Evolutionary conservation across 441 rosid species (phyloP).

Genomic region (Populus tomentosa): DNA sequence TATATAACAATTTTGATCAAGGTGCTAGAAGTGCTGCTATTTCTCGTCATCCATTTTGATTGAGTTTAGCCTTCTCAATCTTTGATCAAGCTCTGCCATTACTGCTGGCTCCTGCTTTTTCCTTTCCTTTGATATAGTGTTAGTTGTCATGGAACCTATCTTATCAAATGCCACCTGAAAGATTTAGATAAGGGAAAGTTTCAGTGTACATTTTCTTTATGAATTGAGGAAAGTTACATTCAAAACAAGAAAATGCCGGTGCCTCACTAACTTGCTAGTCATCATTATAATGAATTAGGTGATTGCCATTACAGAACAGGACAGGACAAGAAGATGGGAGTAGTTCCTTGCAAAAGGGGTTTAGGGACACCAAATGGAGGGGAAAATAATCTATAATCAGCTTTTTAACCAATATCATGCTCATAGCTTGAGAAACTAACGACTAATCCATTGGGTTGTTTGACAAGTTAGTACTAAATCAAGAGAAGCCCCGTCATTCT

Average conservation of each 20-base stretch:
- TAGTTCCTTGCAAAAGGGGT: background rate
- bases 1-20: conserved; percentile 12
- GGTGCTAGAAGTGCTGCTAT: conserved; percentile 4
- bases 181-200: background rate
- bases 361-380: background rate
- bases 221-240: background rate
- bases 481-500: background rate
- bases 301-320: background rate
- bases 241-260: too few species aligned
- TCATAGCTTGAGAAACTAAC: background rate
- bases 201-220: background rate
- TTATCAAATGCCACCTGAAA: conserved; percentile 90
- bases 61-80: conserved; percentile 78
- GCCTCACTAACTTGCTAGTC: background rate
- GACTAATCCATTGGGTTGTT: background rate
- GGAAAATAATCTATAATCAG: too few species aligned
- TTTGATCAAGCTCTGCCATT: conserved; percentile 91
- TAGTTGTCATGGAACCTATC: conserved; percentile 80
- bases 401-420: background rate
- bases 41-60: conserved; percentile 43
- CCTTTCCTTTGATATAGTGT: conserved; percentile 87
- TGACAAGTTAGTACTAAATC: background rate
- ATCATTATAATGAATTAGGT: background rate
- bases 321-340: background rate
- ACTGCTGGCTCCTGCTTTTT: conserved; percentile 98